Conservation (phyloP, 306 rosid species). For the Mucuna pruriens region DNA sequence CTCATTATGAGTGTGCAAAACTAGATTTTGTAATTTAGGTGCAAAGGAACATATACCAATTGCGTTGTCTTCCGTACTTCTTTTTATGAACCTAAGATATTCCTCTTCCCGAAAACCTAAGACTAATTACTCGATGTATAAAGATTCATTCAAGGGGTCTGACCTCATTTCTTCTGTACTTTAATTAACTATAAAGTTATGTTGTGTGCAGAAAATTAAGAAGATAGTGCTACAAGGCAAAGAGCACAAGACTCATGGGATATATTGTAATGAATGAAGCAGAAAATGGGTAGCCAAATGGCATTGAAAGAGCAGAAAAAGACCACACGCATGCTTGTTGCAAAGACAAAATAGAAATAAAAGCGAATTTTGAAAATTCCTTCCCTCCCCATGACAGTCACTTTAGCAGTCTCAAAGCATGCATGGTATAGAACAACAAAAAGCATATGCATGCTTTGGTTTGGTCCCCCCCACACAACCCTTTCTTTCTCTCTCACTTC, state of each 20-base stretch:
- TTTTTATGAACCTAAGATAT: background rate
- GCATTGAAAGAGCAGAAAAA: slow-evolving; percentile 32
- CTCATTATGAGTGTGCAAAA: slow-evolving; percentile 12
- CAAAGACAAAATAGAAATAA: slow-evolving; percentile 40
- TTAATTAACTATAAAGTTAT: slow-evolving; percentile 11
- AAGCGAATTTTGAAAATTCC: slow-evolving; percentile 29
- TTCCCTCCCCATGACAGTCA: slow-evolving; percentile 39
- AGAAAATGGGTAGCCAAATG: slow-evolving; percentile 33
- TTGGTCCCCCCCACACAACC: slow-evolving; percentile 42
- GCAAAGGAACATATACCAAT: background rate
- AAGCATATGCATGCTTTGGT: slow-evolving; percentile 42
- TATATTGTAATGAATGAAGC: slow-evolving; percentile 26
- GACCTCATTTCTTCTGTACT: background rate
- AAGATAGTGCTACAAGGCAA: slow-evolving; percentile 18
- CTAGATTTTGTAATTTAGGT: slow-evolving; percentile 2
- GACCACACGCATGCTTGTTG: slow-evolving; percentile 43
- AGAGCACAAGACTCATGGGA: slow-evolving; percentile 16
- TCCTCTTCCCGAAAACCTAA: background rate
- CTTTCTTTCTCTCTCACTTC: slow-evolving; percentile 2
- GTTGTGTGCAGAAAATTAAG: background rate
- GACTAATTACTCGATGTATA: background rate
- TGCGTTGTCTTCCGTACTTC: background rate
- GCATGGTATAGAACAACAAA: slow-evolving; percentile 33
- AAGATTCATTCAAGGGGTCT: background rate
- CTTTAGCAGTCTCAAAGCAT: slow-evolving; percentile 34